Base-by-base conservation (phyloP, 768 basidiomycete species). In the Gyrodon lividus region DNA sequence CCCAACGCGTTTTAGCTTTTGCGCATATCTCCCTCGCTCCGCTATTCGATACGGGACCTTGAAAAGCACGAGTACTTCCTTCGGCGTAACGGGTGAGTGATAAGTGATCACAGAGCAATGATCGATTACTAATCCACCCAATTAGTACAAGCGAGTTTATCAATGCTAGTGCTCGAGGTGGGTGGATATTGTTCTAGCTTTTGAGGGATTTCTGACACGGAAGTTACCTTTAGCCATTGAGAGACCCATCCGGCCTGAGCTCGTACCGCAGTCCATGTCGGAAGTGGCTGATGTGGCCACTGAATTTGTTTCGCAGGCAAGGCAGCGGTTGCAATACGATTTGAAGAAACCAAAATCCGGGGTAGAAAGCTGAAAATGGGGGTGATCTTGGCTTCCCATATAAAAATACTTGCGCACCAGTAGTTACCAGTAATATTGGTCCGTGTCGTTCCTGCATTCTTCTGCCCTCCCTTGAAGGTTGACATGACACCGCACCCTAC, bases 21-120 rank as follows among this genome's bases (percentile, higher is more conserved):
- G 31, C 35, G 42, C 6, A 34, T 51, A 19, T 42, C 44, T 3
- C 49, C 63, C 10, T 38, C 45, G 4, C 1, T n/a, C 10, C 65
- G 66, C 30, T 63, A 52, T 43, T 46, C 47, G 6, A n/a, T 60
- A 41, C 23, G 6, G 6, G 60, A 67, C 16, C n/a, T 66, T 31
- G 60, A 65, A 48, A 51, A 43, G 30, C 60, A 66, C n/a, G 47
- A n/a, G 5, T 68, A 68, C 50, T 66, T 66, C 47, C 17, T 52
- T 20, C 53, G 14, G 44, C 28, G 5, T 41, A 30, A 66, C n/a
- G 58, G 60, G 66, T 68, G 20, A 13, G 63, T 44, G n/a, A n/a
- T n/a, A 39, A 8, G 31, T 24, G n/a, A 45, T 40, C 43, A 26
- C 20, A 37, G 52, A 6, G 20, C 33, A 8, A 39, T 44, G 28